Base-by-base conservation (phyloP, 306 rosid genomes). In the Vicia sativa region DNA sequence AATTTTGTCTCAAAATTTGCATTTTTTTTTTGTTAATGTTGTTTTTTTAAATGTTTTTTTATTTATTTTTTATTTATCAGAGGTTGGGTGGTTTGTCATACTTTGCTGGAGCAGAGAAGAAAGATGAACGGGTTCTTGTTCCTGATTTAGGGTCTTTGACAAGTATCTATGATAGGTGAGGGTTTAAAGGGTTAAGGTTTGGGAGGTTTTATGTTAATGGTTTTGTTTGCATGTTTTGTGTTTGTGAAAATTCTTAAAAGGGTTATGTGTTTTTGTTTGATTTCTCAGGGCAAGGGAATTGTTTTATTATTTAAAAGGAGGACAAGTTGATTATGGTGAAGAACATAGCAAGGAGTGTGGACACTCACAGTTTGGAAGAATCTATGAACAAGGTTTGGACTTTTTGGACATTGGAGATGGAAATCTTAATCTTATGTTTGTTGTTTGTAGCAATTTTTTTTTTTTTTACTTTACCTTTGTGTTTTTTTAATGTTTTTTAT, bases 121-220 rank as follows among this genome's bases (percentile, higher is more conserved):
- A 83, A 43, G 99, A 90, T 77, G 95, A 87, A 13, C 87, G 95
- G 79, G 99, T 90, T 74, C 96, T 95, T 15, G 99, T 95, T 4
- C 99, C 99, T 57, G 99, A 95, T 88, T 85, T 95, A 81, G 99
- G 99, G 6, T 95, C 99, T 63, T 58, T 95, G 25, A 95, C 99
- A 41, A 90, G 99, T 66, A 42, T 95, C 74, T 78, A 95, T 44
- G 99, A 95, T 57, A 83, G 99, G 99, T 87, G 37, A 46, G 85
- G 55, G 48, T 6, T 10, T 73, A 28, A 13, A 31, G 41, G 11
- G 9, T 34, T 23, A 3, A 49, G 53, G 16, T 7, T 52, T 62
- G 21, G 1, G 3, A 18, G 48, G 31, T 48, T 48, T 39, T n/a
- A 9, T 50, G 29, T 46, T 18, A 15, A 37, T 9, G 59, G 18